Base-by-base conservation (phyloP, 805 yeast genomes). In the Candida yuanshanica region DNA sequence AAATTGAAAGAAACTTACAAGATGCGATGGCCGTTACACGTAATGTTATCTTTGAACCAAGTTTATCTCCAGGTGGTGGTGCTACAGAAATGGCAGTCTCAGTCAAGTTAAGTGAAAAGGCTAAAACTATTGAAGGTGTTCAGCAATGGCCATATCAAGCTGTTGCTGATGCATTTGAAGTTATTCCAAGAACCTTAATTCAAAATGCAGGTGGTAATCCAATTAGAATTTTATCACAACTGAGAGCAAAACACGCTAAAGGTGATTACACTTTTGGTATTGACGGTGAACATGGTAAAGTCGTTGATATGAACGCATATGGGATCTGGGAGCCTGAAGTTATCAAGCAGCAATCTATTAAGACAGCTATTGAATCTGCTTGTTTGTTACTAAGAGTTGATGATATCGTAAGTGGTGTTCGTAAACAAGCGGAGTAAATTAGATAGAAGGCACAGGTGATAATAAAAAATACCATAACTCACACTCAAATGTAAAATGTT, bases 261-360 rank as follows among this genome's bases (percentile, higher is more conserved):
- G 98, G 97, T 37, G 73, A 75, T 33, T 72, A 72, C 59, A 84
- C 96, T 1, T 84, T 71, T 64, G 99, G 99, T 59, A 79, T 93
- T 45, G 95, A 93, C 62, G 99, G 99, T 51, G 96, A 91, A 51
- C 70, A 74, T 44, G 99, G 99, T 51, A 88, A 85, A 66, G 76
- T 93, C 44, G 97, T 86, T 21, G 97, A 93, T 61, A 93, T 93
- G 99, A 78, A 83, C 50, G 83, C 79, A 22, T 91, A 89, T 64
- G 99, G 99, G 22, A 83, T 93, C 50, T 93, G 99, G 99, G 99
- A 93, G 69, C 99, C 99, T 16, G 97, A 91, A 69, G 97, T 87
- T 37, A 87, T 93, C 65, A 93, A 93, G 68, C 95, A 86, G 62
- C 99, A 93, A 70, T 83, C 95, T 50, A 83, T 91, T 52, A 93